Base-by-base conservation (phyloP, 2,329 filamentous ascomycete species). In the Exophiala aquamarina region DNA sequence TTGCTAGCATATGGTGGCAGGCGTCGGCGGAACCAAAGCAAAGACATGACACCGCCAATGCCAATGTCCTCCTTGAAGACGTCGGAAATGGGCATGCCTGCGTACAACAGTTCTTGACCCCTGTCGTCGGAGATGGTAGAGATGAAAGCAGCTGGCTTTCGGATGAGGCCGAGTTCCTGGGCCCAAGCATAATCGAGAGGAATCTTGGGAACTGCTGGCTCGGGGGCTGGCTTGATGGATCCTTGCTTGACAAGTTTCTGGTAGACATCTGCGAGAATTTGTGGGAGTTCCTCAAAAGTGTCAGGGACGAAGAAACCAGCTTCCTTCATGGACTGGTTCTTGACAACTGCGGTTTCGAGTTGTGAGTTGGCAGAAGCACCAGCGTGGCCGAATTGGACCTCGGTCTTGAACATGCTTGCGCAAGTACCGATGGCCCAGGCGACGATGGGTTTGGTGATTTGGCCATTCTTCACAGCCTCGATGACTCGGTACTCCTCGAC, bases 401-500 rank as follows among this genome's bases (percentile, higher is more conserved):
- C 93, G 32, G 93, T 98, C 86, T 95, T 97, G 81, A 98, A 95
- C 90, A 98, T 93, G 81, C 89, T 92, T 57, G 93, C 93, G 73
- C 94, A 96, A 63, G 93, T 98, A 79, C 93, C 93, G 66, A 98
- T 98, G 61, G 93, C 93, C 93, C 93, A 98, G 34, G 93, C 93
- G 53, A 98, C 91, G 66, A 98, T 93, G 64, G 93, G 93, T 84
- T 98, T 98, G 70, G 86, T 98, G 71, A 98, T 95, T 68, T 82
- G 73, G 64, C 93, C 93, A 59, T 87, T 80, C 84, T 97, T 93
- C 62, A 98, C 89, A 52, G 93, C 93, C 66, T 98, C 92, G 61
- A 98, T 96, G 62, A 98, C 93, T 74, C 95, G 91, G 83, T 98
- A 98, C 76, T 98, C 93, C 76, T 98, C 93, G 54, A 97, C 91